Base-by-base conservation (phyloP, 202 grass and related monocot species). In the Dendrocalamus latiflorus region DNA sequence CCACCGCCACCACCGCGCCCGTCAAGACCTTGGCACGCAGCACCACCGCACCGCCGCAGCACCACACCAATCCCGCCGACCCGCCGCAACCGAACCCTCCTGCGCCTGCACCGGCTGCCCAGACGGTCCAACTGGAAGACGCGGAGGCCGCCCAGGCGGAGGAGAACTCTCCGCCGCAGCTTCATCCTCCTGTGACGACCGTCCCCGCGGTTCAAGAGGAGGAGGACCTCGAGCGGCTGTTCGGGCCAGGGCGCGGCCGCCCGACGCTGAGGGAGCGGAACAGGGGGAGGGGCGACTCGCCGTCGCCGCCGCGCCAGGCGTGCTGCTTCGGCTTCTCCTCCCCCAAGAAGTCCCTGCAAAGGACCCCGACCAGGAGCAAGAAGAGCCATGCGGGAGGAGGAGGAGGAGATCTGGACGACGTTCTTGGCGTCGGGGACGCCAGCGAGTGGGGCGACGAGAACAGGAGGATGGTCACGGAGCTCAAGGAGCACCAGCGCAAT, bases 281-380 rank as follows among this genome's bases (percentile, higher is more conserved):
- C 84, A 63, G n/a, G n/a, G n/a, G 65, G 17, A 66, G 4, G 25
- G 34, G 37, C 72, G 49, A 48, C 4, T 80, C 79, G 14, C 85
- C 95, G 38, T 79, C 88, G 16, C 81, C 87, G 57, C 84, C 87
- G 33, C 81, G 85, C 0, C 85, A 85, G 78, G 85, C 87, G 25
- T 98, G 91, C 73, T 98, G 93, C 85, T 94, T 97, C 65, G 79
- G 81, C 34, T 89, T 94, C 74, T 88, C 92, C 41, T 98, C 92
- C 15, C 88, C 86, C 2, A 98, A 84, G 89, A 97, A 85, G 83
- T 15, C 64, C 15, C 30, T 8, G 36, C 44, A n/a, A 34, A 81
- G 34, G 59, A 30, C 66, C 33, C 20, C 75, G 5, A 74, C 75
- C 21, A 75, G 71, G 78, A 61, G 20, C 69, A 90, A 71, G 78